Percentiles rank a stretch among this genome's conserved stretches.
phyloP scores from a whole-genome alignment of 352 stramenopile species.

The Plasmopara halstedii region DNA sequence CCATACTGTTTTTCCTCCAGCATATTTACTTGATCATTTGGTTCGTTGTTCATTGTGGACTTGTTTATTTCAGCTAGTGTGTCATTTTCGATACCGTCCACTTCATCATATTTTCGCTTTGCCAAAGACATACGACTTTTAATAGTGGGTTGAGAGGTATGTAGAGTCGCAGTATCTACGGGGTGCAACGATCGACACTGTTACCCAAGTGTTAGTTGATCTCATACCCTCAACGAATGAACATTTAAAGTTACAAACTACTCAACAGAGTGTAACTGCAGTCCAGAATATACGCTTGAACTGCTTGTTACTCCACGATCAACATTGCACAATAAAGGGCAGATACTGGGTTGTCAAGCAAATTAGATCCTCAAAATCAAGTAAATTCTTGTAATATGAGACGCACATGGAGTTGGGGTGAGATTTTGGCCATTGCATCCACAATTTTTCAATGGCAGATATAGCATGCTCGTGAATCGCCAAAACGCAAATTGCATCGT shows the following conservation, averaged over 20 bases:
- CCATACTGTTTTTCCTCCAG: not conserved
- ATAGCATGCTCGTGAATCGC: slow-evolving; percentile 56
- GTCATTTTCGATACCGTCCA: slow-evolving; percentile 9
- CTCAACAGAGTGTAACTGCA: slow-evolving; percentile 21
- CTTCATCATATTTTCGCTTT: slow-evolving; percentile 28
- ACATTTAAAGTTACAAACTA: slow-evolving; percentile 3
- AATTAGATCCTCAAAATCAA: not conserved
- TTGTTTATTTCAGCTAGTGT: not conserved
- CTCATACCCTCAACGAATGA: not conserved
- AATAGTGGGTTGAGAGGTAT: not conserved
- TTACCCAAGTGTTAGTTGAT: slow-evolving; percentile 2
- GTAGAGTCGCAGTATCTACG: not conserved
- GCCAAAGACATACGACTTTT: slow-evolving; percentile 10
- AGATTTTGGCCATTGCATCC: slow-evolving; percentile 50
- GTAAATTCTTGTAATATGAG: not conserved
- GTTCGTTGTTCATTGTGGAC: not conserved
- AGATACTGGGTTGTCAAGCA: slow-evolving; percentile 35
- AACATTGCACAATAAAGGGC: slow-evolving; percentile 55
- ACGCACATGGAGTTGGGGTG: slow-evolving; percentile 43
- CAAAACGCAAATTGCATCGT: slow-evolving; percentile 94
- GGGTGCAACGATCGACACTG: slow-evolving; percentile 10
- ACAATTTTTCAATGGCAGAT: slow-evolving; percentile 62
- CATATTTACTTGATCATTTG: not conserved
- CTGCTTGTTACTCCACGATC: slow-evolving; percentile 14
- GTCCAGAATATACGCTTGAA: slow-evolving; percentile 8